A percentile compares a stretch with the other conserved stretches of the same genome.
Evolutionary conservation across 2,329 filamentous ascomycete genomes (phyloP).

Genomic region (Cladorrhinum sp.): DNA sequence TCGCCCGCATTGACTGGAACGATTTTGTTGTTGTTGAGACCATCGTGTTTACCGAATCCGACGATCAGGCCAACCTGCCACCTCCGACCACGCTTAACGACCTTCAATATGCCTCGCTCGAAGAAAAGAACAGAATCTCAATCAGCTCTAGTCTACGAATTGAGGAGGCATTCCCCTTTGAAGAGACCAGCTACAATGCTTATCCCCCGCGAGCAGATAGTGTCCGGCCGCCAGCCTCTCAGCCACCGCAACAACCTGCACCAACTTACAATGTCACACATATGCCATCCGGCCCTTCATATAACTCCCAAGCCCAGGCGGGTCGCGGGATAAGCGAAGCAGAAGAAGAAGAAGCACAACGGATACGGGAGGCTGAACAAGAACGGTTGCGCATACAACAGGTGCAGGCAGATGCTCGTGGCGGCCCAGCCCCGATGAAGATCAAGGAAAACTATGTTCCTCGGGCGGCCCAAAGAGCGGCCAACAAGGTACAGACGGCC

Average conservation of each 20-base stretch:
- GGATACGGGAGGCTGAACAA: conserved; percentile 61
- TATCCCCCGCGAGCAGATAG: conserved; percentile 45
- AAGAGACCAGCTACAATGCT: conserved; percentile 58
- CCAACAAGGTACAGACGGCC: conserved; percentile 65
- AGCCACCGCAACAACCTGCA: conserved; percentile 29
- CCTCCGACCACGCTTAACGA: conserved; percentile 87
- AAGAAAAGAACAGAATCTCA: conserved; percentile 90
- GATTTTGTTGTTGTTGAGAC: conserved; percentile 96
- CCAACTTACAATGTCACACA: conserved; percentile 32
- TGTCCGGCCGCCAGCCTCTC: conserved; percentile 42
- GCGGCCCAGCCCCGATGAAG: conserved; percentile 69
- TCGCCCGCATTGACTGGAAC: conserved; percentile 94
- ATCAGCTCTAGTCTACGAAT: conserved; percentile 79
- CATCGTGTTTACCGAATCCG: conserved; percentile 83
- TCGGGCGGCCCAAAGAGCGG: conserved; percentile 69
- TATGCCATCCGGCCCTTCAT: conserved; percentile 39
- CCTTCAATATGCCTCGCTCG: conserved; percentile 87
- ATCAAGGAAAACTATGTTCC: conserved; percentile 94
- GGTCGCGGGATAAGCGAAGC: conserved; percentile 44
- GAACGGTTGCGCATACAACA: conserved; percentile 65
- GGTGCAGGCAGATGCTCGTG: conserved; percentile 73
- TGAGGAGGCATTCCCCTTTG: conserved; percentile 90
- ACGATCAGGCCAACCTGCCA: conserved; percentile 82
- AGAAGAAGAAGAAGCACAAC: conserved; percentile 62
- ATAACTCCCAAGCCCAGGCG: conserved; percentile 33